A percentile compares a stretch with the other conserved stretches of the same genome.
These are phyloP conservation scores for Candida jianshihensis DNA, from an alignment of 805 yeast genomes.

Conservation along the genomic window DNA sequence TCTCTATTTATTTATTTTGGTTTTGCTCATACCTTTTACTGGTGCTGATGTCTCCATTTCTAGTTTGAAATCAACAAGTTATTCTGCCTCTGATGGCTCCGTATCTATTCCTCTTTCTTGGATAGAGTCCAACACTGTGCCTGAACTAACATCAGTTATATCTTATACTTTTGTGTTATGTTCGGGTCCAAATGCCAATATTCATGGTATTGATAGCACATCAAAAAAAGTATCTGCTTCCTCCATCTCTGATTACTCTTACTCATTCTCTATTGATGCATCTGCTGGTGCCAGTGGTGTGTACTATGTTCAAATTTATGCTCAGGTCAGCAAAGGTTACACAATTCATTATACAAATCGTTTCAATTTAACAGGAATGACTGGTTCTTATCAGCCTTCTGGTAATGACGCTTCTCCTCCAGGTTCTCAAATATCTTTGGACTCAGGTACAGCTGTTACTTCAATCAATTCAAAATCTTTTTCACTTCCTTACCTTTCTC, in stretches of 20 bases:
- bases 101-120: conserved; percentile 36
- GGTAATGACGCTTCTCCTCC: conserved; percentile 42
- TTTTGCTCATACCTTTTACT: not conserved
- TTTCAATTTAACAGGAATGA: conserved; percentile 63
- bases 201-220: conserved; percentile 33
- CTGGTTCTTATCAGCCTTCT: conserved; percentile 46
- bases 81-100: conserved; percentile 19
- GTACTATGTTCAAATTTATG: conserved; percentile 66
- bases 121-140: conserved; percentile 46
- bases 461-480: conserved; percentile 46
- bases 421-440: conserved; percentile 28
- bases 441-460: conserved; percentile 29
- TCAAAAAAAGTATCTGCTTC: conserved; percentile 24
- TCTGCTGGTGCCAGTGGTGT: conserved; percentile 52
- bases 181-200: conserved; percentile 53
- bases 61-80: too few relatives aligned
- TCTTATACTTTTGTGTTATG: conserved; percentile 51
- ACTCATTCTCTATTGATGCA: conserved; percentile 37
- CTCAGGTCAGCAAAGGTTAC: conserved; percentile 33
- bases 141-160: conserved; percentile 36
- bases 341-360: conserved; percentile 65
- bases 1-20: too few relatives aligned
- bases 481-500: conserved; percentile 64
- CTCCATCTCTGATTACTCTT: conserved; percentile 25
- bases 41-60: not conserved